Base-by-base conservation (phyloP, 768 basidiomycete species). In the Tephrocybe sp. region DNA sequence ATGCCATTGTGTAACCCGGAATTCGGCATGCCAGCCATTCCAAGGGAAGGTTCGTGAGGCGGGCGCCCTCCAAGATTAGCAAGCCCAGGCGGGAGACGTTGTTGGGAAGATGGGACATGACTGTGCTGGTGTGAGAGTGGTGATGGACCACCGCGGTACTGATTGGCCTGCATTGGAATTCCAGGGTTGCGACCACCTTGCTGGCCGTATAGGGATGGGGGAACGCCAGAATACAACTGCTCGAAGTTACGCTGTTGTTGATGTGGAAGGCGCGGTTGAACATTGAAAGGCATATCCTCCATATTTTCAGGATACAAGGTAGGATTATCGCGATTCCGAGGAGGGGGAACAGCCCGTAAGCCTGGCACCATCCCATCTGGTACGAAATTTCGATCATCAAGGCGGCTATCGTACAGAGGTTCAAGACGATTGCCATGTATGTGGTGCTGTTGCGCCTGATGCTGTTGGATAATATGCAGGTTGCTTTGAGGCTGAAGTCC, bases 341-440 rank as follows among this genome's bases (percentile, higher is more conserved):
- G 78, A 37, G 83, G 80, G 41, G 79, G 82, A 33, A 76, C 77
- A 25, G 85, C 77, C 33, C 90, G 84, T 26, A 93, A 76, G 8
- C 90, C 91, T 21, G 91, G 90, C 14, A 93, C 90, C 81, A 93
- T 83, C 24, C 87, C 88, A 68, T 93, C 88, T 9, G 90, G 88
- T 21, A 89, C 79, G 58, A 93, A 93, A 58, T 77, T 82, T 55
- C 89, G 78, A 59, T 89, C 88, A 46, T 92, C 87, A 34, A 83
- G 64, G 21, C 84, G 83, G 58, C 83, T 86, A 47, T 90, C 87
- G 61, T 88, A 89, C 26, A 90, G 64, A 3, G 86, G 66, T 36
- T 90, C 88, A 34, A 86, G 70, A 20, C 85, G 84, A 58, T 72
- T 76, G 45, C 67, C 71, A 14, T 73, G 72, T 24, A 70, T 61